A percentile compares a stretch with the other conserved stretches of the same genome.
Evolutionary conservation across 2,329 filamentous ascomycete genomes (phyloP).

Genomic region (Hawksworthiomyces lignivorus): DNA sequence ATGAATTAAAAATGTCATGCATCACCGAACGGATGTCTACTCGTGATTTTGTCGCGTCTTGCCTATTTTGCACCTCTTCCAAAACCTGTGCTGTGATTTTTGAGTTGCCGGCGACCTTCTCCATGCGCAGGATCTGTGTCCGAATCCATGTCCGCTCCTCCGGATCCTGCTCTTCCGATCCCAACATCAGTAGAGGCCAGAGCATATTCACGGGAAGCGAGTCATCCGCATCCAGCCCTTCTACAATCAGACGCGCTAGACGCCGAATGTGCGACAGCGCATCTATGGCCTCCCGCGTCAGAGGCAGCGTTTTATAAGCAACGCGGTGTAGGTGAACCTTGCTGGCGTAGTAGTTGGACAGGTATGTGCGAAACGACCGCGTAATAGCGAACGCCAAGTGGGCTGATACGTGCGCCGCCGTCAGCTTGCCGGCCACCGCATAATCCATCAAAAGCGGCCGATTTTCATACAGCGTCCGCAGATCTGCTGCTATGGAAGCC

Average conservation of each 20-base stretch:
- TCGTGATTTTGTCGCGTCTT: conserved; percentile 30
- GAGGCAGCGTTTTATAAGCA: conserved; percentile 45
- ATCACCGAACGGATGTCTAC: conserved; percentile 39
- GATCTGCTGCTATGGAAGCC: conserved; percentile 40
- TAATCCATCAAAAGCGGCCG: conserved; percentile 49
- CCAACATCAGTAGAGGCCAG: conserved; percentile 50
- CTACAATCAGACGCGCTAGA: conserved; percentile 37
- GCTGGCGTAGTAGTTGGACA: conserved; percentile 49
- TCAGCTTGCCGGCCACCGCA: conserved; percentile 43
- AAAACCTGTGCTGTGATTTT: conserved; percentile 38
- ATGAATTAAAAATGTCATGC: conserved; percentile 41
- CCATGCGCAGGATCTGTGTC: conserved; percentile 39
- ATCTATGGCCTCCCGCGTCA: conserved; percentile 40
- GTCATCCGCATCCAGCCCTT: conserved; percentile 32
- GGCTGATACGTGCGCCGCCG: conserved; percentile 37
- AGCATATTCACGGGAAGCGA: conserved; percentile 48
- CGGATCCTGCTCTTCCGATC: conserved; percentile 43
- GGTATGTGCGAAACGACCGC: conserved; percentile 45
- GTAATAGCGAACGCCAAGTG: conserved; percentile 43
- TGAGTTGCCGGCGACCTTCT: conserved; percentile 36
- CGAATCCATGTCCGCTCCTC: conserved; percentile 44
- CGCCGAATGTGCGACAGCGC: conserved; percentile 42
- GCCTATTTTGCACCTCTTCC: conserved; percentile 36
- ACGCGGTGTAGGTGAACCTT: conserved; percentile 50
- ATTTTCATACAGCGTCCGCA: conserved; percentile 41